Conservation (phyloP, 495 filamentous ascomycete genomes). For the Niebla homalea region DNA sequence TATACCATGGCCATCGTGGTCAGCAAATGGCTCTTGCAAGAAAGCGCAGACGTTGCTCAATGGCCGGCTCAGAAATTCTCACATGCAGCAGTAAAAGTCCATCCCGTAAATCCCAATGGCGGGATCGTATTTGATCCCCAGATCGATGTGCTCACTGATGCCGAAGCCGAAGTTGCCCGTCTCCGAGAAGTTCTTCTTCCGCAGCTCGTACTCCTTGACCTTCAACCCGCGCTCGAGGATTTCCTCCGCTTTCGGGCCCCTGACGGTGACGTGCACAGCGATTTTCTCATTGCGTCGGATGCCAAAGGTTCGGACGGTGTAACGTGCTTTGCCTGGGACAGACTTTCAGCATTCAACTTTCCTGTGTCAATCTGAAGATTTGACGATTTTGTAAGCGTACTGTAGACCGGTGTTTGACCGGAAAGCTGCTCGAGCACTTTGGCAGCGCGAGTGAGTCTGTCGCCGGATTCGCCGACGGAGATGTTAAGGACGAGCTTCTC, state of each 20-base stretch:
- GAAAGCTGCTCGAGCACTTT: constrained; percentile 99
- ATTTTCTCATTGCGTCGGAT: constrained; percentile 99
- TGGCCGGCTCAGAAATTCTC: constrained; percentile 23
- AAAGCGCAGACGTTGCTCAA: not conserved
- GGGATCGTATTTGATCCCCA: constrained; percentile 99
- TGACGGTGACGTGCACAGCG: constrained; percentile 97
- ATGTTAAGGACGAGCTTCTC: constrained; percentile 99
- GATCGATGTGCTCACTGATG: constrained; percentile 99
- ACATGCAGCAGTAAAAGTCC: constrained; percentile 99
- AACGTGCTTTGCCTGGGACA: constrained; percentile 81
- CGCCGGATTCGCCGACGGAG: constrained; percentile 99
- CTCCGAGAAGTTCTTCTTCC: constrained; percentile 98
- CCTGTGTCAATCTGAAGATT: not conserved
- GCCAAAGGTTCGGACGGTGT: constrained; percentile 99
- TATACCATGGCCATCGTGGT: constrained; percentile 13
- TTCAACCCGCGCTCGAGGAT: constrained; percentile 99
- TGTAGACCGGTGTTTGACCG: constrained; percentile 99
- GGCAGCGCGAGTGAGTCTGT: constrained; percentile 98
- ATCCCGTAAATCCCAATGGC: constrained; percentile 99
- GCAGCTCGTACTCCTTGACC: constrained; percentile 96
- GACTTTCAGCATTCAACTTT: not conserved
- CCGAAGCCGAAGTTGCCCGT: constrained; percentile 99
- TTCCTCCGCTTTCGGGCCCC: constrained; percentile 99
- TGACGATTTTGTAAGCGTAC: constrained; percentile 30
- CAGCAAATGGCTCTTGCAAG: no score